Evolutionary conservation across 352 stramenopile genomes (phyloP).

Genomic region (Thalassiosira livingstoniorum): DNA sequence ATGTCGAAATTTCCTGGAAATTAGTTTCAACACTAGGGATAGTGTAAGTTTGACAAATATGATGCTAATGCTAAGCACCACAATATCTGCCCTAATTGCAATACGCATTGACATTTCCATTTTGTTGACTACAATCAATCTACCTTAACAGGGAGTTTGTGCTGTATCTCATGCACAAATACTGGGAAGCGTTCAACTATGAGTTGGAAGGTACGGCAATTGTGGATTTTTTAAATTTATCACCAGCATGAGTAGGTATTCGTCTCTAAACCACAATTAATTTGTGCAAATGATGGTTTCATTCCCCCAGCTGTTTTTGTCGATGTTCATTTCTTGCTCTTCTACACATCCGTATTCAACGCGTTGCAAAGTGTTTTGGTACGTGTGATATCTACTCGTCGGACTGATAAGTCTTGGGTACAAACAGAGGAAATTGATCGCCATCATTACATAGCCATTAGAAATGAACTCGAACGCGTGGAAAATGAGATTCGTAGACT

Average conservation of each 20-base stretch:
- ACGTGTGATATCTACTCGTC: conserved; percentile 53
- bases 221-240: too few species aligned
- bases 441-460: conserved; percentile 84
- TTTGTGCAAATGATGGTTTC: too few species aligned
- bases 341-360: conserved; percentile 85
- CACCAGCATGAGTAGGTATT: too few species aligned
- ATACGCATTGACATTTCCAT: not conserved
- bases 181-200: conserved; percentile 67
- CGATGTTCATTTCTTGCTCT: conserved; percentile 85
- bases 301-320: conserved; percentile 65
- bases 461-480: conserved; percentile 80
- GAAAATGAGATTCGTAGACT: conserved; percentile 31
- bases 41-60: conserved; percentile 53
- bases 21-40: conserved; percentile 81
- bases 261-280: too few species aligned
- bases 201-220: conserved; percentile 56
- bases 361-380: conserved; percentile 78
- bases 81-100: not conserved
- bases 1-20: too few species aligned
- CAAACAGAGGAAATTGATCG: conserved; percentile 81
- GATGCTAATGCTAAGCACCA: conserved; percentile 3
- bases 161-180: conserved; percentile 79
- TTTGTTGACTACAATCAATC: not conserved
- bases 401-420: conserved; percentile 74
- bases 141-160: conserved; percentile 64